A percentile compares a stretch with the other conserved stretches of the same genome.
Evolutionary conservation across 2,329 filamentous ascomycete genomes (phyloP).

Genomic region (Colletotrichum kahawae): DNA sequence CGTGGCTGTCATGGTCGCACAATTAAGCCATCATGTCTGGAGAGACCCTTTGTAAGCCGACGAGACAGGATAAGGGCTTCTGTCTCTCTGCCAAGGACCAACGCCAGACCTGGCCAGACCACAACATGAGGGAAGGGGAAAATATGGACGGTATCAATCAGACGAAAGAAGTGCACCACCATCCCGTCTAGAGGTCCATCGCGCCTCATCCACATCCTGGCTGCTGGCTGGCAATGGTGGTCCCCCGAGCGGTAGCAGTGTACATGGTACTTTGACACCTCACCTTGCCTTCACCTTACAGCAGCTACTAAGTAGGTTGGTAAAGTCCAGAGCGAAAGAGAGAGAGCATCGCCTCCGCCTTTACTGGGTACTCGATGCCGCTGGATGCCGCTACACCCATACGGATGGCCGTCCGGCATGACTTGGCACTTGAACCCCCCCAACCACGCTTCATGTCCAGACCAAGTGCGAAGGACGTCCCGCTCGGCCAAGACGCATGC

Average conservation of each 20-base stretch:
- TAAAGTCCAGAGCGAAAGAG: background rate
- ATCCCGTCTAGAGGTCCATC: slow-evolving; percentile 1
- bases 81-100: slow-evolving; percentile 2
- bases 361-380: slow-evolving; percentile 13
- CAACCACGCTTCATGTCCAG: background rate
- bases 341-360: slow-evolving; percentile 1
- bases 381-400: slow-evolving; percentile 20
- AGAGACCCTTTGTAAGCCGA: background rate
- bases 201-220: background rate
- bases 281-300: slow-evolving; percentile 6
- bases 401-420: slow-evolving; percentile 18
- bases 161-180: slow-evolving; percentile 14
- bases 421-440: slow-evolving; percentile 1
- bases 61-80: slow-evolving; percentile 2
- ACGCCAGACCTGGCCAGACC: slow-evolving; percentile 1
- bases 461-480: background rate
- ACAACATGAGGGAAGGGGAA: background rate
- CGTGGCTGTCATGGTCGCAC: background rate
- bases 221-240: background rate
- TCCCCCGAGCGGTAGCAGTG: background rate
- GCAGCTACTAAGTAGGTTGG: background rate
- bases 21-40: background rate
- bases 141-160: slow-evolving; percentile 18
- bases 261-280: slow-evolving; percentile 7
- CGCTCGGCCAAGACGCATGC: slow-evolving; percentile 19